Percentiles rank a stretch among this genome's conserved stretches.
These are phyloP conservation scores for Physaria fendleri DNA, from an alignment of 345 rosid species.

Conservation along the genomic window DNA sequence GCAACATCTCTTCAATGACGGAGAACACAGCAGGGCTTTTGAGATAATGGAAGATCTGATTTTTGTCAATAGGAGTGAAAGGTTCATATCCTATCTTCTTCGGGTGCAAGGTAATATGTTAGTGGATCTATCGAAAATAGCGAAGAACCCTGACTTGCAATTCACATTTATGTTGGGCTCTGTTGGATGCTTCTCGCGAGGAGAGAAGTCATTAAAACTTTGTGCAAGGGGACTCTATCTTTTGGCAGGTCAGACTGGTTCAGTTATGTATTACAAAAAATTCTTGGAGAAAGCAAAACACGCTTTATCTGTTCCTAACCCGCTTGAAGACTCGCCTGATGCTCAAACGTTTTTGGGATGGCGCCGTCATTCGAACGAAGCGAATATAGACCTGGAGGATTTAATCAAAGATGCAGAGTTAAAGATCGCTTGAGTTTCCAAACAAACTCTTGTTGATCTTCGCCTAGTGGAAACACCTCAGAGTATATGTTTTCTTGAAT, in stretches of 20 bases:
- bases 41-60: neutral
- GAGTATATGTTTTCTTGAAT: slow-evolving; percentile 3
- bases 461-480: slow-evolving; percentile 3
- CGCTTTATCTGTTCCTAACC: no score
- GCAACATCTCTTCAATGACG: neutral
- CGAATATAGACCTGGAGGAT: neutral
- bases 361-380: no score
- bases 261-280: slow-evolving; percentile 9
- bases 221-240: neutral
- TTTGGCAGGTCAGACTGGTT: neutral
- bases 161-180: neutral
- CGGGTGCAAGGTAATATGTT: neutral
- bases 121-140: neutral
- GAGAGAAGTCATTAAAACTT: neutral
- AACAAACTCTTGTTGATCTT: neutral
- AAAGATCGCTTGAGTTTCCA: neutral
- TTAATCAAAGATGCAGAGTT: neutral
- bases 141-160: neutral
- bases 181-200: neutral
- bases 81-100: neutral
- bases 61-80: neutral
- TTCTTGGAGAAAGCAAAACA: neutral
- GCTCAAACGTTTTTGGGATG: neutral
- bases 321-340: no score
- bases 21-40: slow-evolving; percentile 6